Base-by-base conservation (phyloP, 148 eudicot species). In the Diospyros lotus region DNA sequence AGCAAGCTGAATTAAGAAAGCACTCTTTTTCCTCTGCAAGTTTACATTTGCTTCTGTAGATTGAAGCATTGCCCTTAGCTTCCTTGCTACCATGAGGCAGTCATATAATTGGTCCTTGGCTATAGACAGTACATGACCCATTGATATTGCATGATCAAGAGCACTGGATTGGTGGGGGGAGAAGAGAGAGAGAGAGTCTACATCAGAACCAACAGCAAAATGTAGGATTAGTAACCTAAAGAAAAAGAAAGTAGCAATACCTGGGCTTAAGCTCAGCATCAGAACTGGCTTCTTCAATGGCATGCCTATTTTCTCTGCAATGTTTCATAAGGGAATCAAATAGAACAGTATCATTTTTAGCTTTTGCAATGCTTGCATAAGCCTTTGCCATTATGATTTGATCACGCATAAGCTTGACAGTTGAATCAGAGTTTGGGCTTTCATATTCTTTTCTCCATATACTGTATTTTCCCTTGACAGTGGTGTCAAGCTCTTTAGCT, bases 301-400 rank as follows among this genome's bases (percentile, higher is more conserved):
- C 90, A 55, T 54, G 79, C 43, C 82, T 79, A 78, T 87, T 93
- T 70, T 87, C 87, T 79, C 82, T 87, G 64, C 93, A 86, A 79
- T 83, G 82, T 63, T 86, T 77, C 73, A 91, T 80, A 39, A 96
- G 86, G 68, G 97, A 87, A 80, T 91, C 83, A 65, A 88, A 93
- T 50, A 96, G 86, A 75, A n/a, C 72, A 40, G 70, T 81, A 58
- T 96, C 90, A 73, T 91, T 91, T 80, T 87, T 89, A 70, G 86
- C 88, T 82, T 85, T 93, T 53, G 99, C 94, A 79, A 96, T 89
- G 71, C 87, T 89, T 58, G 99, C 98, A 88, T 96, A 96, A 79
- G 86, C 93, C 81, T 83, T 93, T 44, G 99, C 99, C 99, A 96
- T 96, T 80, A 96, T 93, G 72, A 96, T 86, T 86, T 96, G 99